These are phyloP conservation scores for Daphne laureola DNA, from an alignment of 441 rosid species.

Conservation along the genomic window DNA sequence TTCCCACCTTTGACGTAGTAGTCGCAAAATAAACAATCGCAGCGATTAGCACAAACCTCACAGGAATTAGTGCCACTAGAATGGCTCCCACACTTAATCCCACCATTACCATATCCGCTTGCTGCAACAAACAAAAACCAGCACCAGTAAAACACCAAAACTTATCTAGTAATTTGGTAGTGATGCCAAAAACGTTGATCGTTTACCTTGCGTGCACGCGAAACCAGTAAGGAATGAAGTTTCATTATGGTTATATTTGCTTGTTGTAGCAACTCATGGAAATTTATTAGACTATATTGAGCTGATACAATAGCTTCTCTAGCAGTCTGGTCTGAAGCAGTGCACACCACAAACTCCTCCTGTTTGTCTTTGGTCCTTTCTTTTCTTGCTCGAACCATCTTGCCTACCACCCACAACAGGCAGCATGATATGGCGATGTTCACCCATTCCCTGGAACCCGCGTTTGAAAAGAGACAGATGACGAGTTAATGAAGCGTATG, in stretches of 20 bases:
- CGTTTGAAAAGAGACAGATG: neutral
- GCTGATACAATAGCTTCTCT: conserved; percentile 78
- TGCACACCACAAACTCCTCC: conserved; percentile 55
- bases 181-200: neutral
- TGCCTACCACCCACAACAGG: conserved; percentile 35
- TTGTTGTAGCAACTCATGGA: conserved; percentile 48
- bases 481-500: too few relatives aligned
- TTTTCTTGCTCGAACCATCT: conserved; percentile 50
- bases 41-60: conserved; percentile 43
- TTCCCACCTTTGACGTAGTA: conserved; percentile 46
- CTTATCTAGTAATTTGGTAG: too few relatives aligned
- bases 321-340: conserved; percentile 41
- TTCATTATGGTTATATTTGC: conserved; percentile 63
- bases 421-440: conserved; percentile 58
- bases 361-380: conserved; percentile 21
- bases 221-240: conserved; percentile 52
- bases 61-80: conserved; percentile 45
- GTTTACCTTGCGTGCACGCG: conserved; percentile 58
- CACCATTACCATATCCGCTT: conserved; percentile 49
- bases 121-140: conserved; percentile 36
- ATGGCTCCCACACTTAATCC: conserved; percentile 35
- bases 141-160: neutral
- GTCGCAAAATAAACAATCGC: conserved; percentile 22
- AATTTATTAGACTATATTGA: conserved; percentile 48
- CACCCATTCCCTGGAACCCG: conserved; percentile 63